A percentile compares a stretch with the other conserved stretches of the same genome.
Evolutionary conservation across 2,329 filamentous ascomycete species (phyloP).

Genomic region (Sclerotinia nivalis): DNA sequence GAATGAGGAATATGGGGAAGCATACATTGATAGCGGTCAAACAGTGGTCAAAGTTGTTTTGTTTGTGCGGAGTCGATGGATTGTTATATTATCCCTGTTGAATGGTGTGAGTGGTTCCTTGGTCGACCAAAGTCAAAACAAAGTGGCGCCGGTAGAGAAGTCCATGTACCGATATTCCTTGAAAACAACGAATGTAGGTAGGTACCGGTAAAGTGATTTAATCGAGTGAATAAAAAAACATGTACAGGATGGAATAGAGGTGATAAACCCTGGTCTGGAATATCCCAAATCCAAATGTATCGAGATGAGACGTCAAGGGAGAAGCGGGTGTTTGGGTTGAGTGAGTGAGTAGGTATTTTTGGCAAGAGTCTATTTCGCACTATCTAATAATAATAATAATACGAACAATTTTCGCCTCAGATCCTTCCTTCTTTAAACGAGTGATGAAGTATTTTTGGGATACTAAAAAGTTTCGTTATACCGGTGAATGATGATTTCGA

Average conservation of each 20-base stretch:
- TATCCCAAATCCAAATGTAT: too few relatives aligned
- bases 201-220: background rate
- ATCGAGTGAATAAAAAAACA: background rate
- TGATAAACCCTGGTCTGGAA: too few relatives aligned
- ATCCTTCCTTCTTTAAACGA: background rate
- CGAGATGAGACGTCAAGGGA: background rate
- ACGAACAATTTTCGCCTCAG: slow-evolving; percentile 1
- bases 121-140: slow-evolving; percentile 37
- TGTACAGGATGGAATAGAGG: background rate
- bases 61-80: slow-evolving; percentile 29
- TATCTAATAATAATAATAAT: background rate
- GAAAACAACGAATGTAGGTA: slow-evolving; percentile 5
- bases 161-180: slow-evolving; percentile 2
- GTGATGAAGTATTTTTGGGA: background rate
- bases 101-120: slow-evolving; percentile 37
- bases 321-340: background rate
- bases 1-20: slow-evolving; percentile 25
- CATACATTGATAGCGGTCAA: slow-evolving; percentile 36
- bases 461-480: too few relatives aligned
- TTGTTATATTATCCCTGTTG: slow-evolving; percentile 33
- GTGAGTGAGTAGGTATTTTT: background rate
- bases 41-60: slow-evolving; percentile 31
- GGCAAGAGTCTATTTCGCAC: background rate
- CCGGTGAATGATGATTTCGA: background rate
- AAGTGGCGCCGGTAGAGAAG: slow-evolving; percentile 28